Evolutionary conservation across 371 early-diverging fungal species (phyloP).

Genomic region (Capillidium heterosporum): DNA sequence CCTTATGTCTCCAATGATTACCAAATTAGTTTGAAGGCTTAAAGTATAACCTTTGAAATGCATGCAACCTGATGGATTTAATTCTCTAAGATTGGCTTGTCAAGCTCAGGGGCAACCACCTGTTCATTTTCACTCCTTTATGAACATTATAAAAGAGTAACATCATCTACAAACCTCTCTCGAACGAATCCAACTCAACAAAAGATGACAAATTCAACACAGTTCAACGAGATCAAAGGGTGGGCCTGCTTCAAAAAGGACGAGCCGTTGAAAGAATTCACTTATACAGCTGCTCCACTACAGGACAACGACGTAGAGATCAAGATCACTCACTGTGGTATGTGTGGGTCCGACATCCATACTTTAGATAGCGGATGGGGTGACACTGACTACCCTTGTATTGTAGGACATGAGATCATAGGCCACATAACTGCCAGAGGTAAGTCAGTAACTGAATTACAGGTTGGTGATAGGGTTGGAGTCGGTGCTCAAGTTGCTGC

Average conservation of each 20-base stretch:
- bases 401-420: conserved; percentile 62
- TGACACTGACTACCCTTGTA: conserved; percentile 11
- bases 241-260: conserved; percentile 17
- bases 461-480: conserved; percentile 61
- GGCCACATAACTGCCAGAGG: conserved; percentile 41
- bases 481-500: conserved; percentile 37
- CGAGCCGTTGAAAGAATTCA: conserved; percentile 15
- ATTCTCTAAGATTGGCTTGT: too few relatives aligned
- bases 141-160: too few relatives aligned
- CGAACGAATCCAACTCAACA: too few relatives aligned
- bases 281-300: conserved; percentile 22
- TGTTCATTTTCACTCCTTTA: too few relatives aligned
- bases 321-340: conserved; percentile 29
- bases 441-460: conserved; percentile 20
- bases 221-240: conserved; percentile 11
- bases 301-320: conserved; percentile 27
- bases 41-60: too few relatives aligned
- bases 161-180: too few relatives aligned
- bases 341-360: conserved; percentile 41
- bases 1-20: too few relatives aligned
- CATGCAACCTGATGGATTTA: too few relatives aligned
- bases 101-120: too few relatives aligned
- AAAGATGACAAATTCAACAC: background rate
- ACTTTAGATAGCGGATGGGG: conserved; percentile 43
- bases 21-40: too few relatives aligned